Conservation (phyloP, 2,329 filamentous ascomycete species). For the Alternaria ventricosa region DNA sequence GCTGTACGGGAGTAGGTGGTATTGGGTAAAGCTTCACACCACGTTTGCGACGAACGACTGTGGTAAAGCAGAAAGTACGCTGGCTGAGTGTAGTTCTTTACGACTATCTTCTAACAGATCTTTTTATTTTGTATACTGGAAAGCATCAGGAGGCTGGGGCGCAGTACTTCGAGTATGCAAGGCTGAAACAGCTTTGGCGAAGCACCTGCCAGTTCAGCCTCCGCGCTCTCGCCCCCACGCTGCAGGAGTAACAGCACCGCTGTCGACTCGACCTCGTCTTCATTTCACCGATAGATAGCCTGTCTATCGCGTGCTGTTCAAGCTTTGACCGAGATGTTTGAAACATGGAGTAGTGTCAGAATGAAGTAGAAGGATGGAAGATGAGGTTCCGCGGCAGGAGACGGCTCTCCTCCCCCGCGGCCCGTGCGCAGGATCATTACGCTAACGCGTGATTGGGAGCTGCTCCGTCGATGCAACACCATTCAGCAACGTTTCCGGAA, state of each 20-base stretch:
- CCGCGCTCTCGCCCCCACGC: neutral
- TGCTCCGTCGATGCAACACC: neutral
- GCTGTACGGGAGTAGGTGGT: neutral
- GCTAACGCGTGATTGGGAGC: neutral
- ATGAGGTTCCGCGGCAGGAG: neutral
- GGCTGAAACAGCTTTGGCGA: constrained; percentile 1
- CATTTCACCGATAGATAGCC: neutral
- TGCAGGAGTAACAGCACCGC: neutral
- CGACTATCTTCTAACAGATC: neutral
- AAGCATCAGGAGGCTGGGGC: neutral
- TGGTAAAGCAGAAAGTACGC: neutral
- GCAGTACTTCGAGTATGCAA: neutral
- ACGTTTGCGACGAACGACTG: neutral
- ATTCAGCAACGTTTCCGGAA: neutral
- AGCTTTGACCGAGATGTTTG: neutral
- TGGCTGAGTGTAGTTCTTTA: neutral
- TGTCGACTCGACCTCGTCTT: neutral
- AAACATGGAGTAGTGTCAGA: neutral
- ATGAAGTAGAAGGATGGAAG: neutral
- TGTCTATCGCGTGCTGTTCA: neutral
- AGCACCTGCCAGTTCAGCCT: neutral
- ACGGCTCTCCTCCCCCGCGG: neutral
- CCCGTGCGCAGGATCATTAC: neutral
- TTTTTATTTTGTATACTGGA: neutral
- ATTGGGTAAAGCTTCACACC: neutral